phyloP scores from a whole-genome alignment of 78 protist species.

The Dictyostelium firmibasis region DNA sequence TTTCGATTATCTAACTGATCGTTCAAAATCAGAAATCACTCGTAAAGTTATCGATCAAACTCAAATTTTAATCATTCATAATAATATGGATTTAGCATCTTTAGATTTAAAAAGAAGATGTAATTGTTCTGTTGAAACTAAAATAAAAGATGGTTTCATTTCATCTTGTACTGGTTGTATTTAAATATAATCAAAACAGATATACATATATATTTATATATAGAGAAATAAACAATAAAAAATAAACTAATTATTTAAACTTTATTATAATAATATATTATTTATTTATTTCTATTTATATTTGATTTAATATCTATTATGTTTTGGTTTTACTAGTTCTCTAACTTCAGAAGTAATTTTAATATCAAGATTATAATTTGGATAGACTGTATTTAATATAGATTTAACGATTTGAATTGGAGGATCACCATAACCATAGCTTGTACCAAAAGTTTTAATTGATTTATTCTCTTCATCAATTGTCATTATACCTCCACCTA shows the following conservation, averaged over 20 bases:
- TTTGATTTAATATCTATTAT: neutral
- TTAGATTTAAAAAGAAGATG: conserved; percentile 72
- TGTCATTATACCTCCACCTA: conserved; percentile 57
- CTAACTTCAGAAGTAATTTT: conserved; percentile 37
- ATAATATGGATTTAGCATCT: conserved; percentile 70
- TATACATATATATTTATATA: too few relatives aligned
- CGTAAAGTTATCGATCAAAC: conserved; percentile 49
- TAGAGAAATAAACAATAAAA: neutral
- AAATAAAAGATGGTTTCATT: conserved; percentile 49
- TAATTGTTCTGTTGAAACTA: conserved; percentile 61
- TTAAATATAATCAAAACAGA: neutral
- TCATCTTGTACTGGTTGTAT: conserved; percentile 77
- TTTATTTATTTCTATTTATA: neutral
- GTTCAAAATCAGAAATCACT: conserved; percentile 51
- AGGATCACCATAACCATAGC: conserved; percentile 39
- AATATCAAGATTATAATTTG: conserved; percentile 16
- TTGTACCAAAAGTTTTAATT: conserved; percentile 16
- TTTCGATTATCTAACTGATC: conserved; percentile 68
- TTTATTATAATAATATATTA: neutral
- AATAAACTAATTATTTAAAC: neutral
- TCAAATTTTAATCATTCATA: conserved; percentile 69
- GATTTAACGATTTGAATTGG: neutral
- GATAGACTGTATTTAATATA: neutral
- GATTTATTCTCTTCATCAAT: neutral
- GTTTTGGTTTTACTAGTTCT: conserved; percentile 10